Conservation (phyloP, 345 rosid genomes). For the Carallia pectinifolia region DNA sequence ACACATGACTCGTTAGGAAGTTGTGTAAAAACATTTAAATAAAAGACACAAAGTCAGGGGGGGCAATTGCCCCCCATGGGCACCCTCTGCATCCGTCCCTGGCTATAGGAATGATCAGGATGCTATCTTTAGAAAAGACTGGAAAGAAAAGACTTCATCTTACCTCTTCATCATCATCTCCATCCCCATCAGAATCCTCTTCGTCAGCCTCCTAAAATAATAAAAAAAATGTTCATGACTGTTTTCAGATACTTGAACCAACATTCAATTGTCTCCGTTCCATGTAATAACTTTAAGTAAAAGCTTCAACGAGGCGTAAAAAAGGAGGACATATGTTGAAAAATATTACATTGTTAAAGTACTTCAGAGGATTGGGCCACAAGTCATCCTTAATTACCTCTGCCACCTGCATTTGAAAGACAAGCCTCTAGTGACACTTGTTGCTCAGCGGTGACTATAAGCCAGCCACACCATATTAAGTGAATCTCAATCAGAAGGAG, state of each 20-base stretch:
- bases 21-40: too few relatives aligned
- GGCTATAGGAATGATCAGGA: too few relatives aligned
- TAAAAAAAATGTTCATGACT: background rate
- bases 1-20: too few relatives aligned
- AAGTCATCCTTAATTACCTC: constrained; percentile 31
- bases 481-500: background rate
- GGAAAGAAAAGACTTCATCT: background rate
- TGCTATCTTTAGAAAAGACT: too few relatives aligned
- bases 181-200: constrained; percentile 13
- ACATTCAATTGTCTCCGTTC: background rate
- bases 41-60: too few relatives aligned
- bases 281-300: background rate
- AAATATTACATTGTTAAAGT: constrained; percentile 21
- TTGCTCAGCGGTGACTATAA: background rate
- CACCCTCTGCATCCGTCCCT: too few relatives aligned
- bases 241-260: background rate
- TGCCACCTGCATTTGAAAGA: constrained; percentile 16
- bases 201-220: constrained; percentile 18
- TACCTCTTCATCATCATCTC: constrained; percentile 22
- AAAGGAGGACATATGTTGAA: too few relatives aligned
- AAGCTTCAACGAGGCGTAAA: background rate
- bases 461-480: background rate
- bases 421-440: background rate
- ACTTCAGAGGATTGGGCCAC: constrained; percentile 30
- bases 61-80: too few relatives aligned